These are phyloP conservation scores for Sarcodon aspratus DNA, from an alignment of 768 basidiomycete genomes.

Conservation along the genomic window DNA sequence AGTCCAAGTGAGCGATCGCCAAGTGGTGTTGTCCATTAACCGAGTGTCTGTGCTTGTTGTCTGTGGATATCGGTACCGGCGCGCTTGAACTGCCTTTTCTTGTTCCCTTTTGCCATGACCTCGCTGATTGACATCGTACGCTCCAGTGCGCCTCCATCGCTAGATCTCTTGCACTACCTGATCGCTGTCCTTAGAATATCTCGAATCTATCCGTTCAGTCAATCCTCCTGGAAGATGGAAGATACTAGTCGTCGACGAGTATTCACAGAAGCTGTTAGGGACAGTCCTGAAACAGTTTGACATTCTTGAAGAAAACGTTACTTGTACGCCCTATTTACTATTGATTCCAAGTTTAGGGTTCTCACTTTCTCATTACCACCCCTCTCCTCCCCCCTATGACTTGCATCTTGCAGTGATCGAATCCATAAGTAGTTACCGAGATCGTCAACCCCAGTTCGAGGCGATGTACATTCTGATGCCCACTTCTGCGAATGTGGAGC, in stretches of 20 bases:
- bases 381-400: not conserved
- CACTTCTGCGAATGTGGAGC: constrained; percentile 86
- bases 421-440: constrained; percentile 71
- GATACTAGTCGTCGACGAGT: constrained; percentile 92
- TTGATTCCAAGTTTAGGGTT: not conserved
- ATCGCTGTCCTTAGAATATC: constrained; percentile 46
- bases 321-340: constrained; percentile 45
- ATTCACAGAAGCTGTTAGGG: constrained; percentile 74
- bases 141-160: constrained; percentile 24
- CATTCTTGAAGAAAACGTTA: constrained; percentile 92
- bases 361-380: not conserved
- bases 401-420: constrained; percentile 63
- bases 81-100: not conserved
- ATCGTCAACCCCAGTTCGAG: constrained; percentile 77
- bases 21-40: no score
- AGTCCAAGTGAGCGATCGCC: no score
- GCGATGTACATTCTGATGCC: constrained; percentile 94
- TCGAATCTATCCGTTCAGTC: constrained; percentile 80
- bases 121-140: constrained; percentile 37
- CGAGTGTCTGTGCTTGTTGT: no score
- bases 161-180: not conserved
- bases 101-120: constrained; percentile 20
- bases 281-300: constrained; percentile 89
- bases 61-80: no score
- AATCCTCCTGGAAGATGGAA: constrained; percentile 90